Conservation (phyloP, 1,284 basidiomycete species). For the Ustilago vetiveriae region DNA sequence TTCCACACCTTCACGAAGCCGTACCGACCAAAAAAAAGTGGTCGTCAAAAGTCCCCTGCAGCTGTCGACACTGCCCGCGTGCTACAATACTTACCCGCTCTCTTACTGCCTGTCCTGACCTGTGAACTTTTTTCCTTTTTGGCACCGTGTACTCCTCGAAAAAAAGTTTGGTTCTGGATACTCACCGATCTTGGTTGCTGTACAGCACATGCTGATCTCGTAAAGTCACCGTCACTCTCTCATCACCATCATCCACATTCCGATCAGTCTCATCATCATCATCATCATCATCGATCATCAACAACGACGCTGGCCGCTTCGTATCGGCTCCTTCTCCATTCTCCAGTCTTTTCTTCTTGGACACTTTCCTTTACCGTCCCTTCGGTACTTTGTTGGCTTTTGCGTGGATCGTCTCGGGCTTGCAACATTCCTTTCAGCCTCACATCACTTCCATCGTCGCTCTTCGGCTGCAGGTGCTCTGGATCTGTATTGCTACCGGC, state of each 20-base stretch:
- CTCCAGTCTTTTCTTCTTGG: neutral
- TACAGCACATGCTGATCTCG: too few relatives aligned
- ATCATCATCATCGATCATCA: constrained; percentile 12
- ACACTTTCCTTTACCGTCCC: constrained; percentile 1
- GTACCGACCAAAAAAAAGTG: neutral
- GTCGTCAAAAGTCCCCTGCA: constrained; percentile 5
- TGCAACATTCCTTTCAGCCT: neutral
- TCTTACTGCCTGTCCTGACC: too few relatives aligned
- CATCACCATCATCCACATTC: constrained; percentile 10
- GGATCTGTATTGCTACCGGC: neutral
- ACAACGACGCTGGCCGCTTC: neutral
- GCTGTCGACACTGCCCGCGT: neutral
- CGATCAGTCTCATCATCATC: too few relatives aligned
- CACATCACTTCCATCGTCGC: neutral
- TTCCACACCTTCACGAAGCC: too few relatives aligned
- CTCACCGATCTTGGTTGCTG: neutral
- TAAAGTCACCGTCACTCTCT: neutral
- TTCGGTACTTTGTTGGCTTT: neutral
- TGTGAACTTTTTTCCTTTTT: constrained; percentile 8
- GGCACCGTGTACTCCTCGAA: neutral
- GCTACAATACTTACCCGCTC: too few relatives aligned
- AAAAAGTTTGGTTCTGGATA: neutral
- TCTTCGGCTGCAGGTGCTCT: too few relatives aligned
- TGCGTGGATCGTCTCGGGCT: too few relatives aligned
- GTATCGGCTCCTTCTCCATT: neutral